phyloP scores from a whole-genome alignment of 1,139 yeast species.

The Magnusiomyces fungicola region DNA sequence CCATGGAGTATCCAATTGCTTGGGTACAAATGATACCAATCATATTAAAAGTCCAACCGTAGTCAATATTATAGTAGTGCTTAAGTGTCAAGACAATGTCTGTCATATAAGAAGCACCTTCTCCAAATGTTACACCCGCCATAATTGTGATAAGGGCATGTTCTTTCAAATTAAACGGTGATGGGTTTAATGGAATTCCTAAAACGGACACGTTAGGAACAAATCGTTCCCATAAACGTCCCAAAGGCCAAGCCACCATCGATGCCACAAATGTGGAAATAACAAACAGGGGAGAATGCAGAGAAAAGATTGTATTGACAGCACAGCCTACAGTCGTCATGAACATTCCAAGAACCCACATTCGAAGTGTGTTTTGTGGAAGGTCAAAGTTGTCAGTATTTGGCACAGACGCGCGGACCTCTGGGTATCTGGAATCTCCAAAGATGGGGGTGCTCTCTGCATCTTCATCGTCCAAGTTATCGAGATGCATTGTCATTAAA shows the following conservation, averaged over 20 bases:
- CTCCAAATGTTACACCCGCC: conserved; percentile 50
- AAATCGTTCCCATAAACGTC: conserved; percentile 43
- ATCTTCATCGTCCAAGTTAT: background rate
- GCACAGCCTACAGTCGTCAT: conserved; percentile 56
- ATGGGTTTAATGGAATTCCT: conserved; percentile 47
- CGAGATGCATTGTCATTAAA: too few species aligned
- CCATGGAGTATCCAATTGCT: conserved; percentile 57
- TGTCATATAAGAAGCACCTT: conserved; percentile 56
- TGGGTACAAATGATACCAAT: conserved; percentile 50
- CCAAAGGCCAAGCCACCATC: conserved; percentile 57
- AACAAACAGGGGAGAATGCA: conserved; percentile 50
- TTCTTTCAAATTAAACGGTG: conserved; percentile 57
- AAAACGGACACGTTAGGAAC: conserved; percentile 44
- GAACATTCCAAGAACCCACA: conserved; percentile 48
- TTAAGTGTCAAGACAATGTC: conserved; percentile 53
- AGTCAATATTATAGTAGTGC: conserved; percentile 43
- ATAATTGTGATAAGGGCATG: conserved; percentile 58
- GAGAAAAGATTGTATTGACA: conserved; percentile 51
- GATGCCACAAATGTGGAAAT: conserved; percentile 52
- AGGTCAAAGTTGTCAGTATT: conserved; percentile 48
- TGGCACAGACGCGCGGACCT: conserved; percentile 65
- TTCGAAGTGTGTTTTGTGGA: conserved; percentile 55
- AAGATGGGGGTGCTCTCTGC: background rate
- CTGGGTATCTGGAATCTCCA: conserved; percentile 55
- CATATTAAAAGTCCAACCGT: conserved; percentile 46